Base-by-base conservation (phyloP, 2,329 filamentous ascomycete species). In the Xylariaceae sp. region DNA sequence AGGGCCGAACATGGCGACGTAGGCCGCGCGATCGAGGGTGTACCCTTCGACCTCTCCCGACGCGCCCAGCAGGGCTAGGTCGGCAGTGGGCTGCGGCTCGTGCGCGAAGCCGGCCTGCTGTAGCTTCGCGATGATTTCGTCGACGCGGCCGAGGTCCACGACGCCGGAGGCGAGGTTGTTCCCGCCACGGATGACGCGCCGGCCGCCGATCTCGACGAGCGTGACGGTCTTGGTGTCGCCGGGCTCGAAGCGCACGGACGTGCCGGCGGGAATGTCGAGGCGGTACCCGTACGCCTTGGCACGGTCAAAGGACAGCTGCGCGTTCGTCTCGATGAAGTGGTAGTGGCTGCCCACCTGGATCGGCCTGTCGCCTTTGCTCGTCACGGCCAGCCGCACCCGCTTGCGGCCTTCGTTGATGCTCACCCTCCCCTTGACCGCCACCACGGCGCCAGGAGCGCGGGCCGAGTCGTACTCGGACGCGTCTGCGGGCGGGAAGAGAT, bases 261-360 rank as follows among this genome's bases (percentile, higher is more conserved):
- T 96, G 24, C 90, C 90, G 0, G 90, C 88, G 2, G 90, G 72
- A 41, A 97, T 92, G 57, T 97, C 89, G 11, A 97, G 73, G 9
- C 88, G 77, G 64, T 78, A 94, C 5, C 90, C 90, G 56, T 92
- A 92, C 1, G 88, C 78, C 50, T 78, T 78, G 34, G 78, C 68
- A 17, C 90, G 85, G 64, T 97, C 90, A 60, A 97, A 97, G 46
- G 85, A 78, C 35, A 97, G 74, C 60, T 86, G 78, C 0, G 88
- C 86, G 63, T 97, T 97, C n/a, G 81, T 84, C 68, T 97, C 90
- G 56, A 94, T 79, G 60, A 97, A 94, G 65, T 96, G 90, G 62
- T 95, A 97, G 65, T 97, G 90, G 21, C 88, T 94, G 21, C 90
- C 90, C 43, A 89, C 84, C 71, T 96, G 89, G 44, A 96, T 84